Evolutionary conservation across 768 basidiomycete species (phyloP).

Genomic region (Leccinum pellstonianum): DNA sequence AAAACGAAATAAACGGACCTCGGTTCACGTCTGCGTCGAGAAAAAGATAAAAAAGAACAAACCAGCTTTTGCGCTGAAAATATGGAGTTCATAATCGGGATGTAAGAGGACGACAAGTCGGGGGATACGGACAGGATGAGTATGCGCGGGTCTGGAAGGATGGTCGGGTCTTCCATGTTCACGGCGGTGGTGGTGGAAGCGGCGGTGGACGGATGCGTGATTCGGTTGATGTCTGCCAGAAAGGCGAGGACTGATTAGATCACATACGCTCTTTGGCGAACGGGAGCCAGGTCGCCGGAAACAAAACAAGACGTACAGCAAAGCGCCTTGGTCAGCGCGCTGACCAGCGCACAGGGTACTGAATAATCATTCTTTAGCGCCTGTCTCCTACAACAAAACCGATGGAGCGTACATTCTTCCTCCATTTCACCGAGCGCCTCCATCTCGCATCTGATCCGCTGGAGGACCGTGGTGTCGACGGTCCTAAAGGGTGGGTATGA

Average conservation of each 20-base stretch:
- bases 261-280: background rate
- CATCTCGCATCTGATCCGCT: conserved; percentile 61
- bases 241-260: conserved; percentile 28
- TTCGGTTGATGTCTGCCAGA: conserved; percentile 66
- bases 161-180: conserved; percentile 32
- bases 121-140: conserved; percentile 89
- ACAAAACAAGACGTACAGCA: conserved; percentile 59
- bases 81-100: conserved; percentile 98
- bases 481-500: conserved; percentile 81
- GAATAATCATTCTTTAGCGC: conserved; percentile 8
- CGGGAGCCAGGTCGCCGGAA: background rate
- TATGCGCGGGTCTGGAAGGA: conserved; percentile 54
- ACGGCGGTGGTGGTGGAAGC: conserved; percentile 19
- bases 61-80: conserved; percentile 98
- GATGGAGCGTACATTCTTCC: conserved; percentile 40
- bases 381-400: background rate
- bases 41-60: conserved; percentile 27
- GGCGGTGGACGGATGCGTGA: conserved; percentile 34
- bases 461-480: conserved; percentile 66
- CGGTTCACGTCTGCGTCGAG: conserved; percentile 25
- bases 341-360: conserved; percentile 75
- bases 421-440: conserved; percentile 47
- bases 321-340: conserved; percentile 87
- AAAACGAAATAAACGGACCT: background rate
- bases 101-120: conserved; percentile 86